Conservation (phyloP, 768 basidiomycete species). For the Boletus barrowsii region DNA sequence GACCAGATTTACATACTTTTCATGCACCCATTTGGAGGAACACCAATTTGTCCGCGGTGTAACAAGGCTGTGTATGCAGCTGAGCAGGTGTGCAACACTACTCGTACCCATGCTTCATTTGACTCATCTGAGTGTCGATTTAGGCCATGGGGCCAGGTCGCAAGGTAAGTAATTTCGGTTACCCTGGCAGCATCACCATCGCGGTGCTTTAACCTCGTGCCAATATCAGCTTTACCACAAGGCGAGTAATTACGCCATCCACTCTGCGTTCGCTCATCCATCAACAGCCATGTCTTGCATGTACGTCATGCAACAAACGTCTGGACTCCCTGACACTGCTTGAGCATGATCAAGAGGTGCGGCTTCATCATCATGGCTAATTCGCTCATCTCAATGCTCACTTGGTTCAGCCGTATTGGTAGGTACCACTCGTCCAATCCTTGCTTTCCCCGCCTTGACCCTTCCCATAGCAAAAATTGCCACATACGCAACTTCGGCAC, state of each 20-base stretch:
- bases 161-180: slow-evolving; percentile 52
- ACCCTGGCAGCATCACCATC: neutral
- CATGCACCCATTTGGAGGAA: slow-evolving; percentile 75
- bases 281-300: slow-evolving; percentile 74
- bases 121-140: slow-evolving; percentile 10
- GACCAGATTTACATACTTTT: slow-evolving; percentile 4
- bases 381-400: slow-evolving; percentile 1
- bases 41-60: slow-evolving; percentile 72
- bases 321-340: slow-evolving; percentile 74
- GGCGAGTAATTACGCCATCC: slow-evolving; percentile 35
- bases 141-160: slow-evolving; percentile 86
- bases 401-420: slow-evolving; percentile 43
- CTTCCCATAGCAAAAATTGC: slow-evolving; percentile 65
- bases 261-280: neutral
- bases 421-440: slow-evolving; percentile 6
- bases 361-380: slow-evolving; percentile 15
- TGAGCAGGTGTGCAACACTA: slow-evolving; percentile 60
- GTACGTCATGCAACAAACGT: slow-evolving; percentile 71
- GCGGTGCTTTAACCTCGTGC: neutral
- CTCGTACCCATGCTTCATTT: neutral
- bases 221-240: slow-evolving; percentile 70
- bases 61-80: slow-evolving; percentile 79
- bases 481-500: slow-evolving; percentile 80
- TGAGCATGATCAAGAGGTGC: slow-evolving; percentile 80
- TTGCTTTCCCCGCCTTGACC: neutral